Evolutionary conservation across 495 filamentous ascomycete genomes (phyloP), one percentile per base, ranked within the genome.

Genomic region (Barbatosphaeria neglecta): DNA sequence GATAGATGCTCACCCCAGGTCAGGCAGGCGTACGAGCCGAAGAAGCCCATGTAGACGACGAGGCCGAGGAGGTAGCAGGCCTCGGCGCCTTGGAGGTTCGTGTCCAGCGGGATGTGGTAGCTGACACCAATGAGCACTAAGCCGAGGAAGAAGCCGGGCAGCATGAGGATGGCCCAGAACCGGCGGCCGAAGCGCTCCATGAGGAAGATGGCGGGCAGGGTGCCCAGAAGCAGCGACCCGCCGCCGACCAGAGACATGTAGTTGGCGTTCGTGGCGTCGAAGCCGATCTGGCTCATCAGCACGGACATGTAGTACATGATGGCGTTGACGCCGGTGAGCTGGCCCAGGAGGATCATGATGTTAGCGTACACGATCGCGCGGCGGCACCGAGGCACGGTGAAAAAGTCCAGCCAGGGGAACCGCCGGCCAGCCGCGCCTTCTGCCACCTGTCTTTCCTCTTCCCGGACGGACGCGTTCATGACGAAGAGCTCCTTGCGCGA

Each of bases 161-260:
- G 66, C 70, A 77, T 80, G 22, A 65, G 63, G 43, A 72, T 75
- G 22, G 78, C 77, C 77, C 76, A 80, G 66, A 78, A 78, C 16
- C 84, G 74, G 7, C 83, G 77, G 6, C 84, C 83, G 51, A 84
- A 86, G 1, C 79, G 86, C 53, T 88, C 83, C 48, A 87, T 88
- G 5, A 81, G 84, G 58, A 81, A 85, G 33, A 87, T 65, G 11
- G 84, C 83, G 0, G 83, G 84, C 18, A 87, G 71, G 2, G 83
- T 81, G 46, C 86, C 84, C 23, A 87, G 62, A 65, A 79, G 58
- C 1, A 81, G 59, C 0, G 75, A 58, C n/a, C 73, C 77, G 37
- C 78, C 78, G 3, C 77, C 77, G 15, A 81, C 78, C 1, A 82
- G 65, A 5, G 75, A 78, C 77, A 81, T 81, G 63, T 77, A 79